Base-by-base conservation (phyloP, 192 early-diverging fungal species). In the Entomortierella lignicola region DNA sequence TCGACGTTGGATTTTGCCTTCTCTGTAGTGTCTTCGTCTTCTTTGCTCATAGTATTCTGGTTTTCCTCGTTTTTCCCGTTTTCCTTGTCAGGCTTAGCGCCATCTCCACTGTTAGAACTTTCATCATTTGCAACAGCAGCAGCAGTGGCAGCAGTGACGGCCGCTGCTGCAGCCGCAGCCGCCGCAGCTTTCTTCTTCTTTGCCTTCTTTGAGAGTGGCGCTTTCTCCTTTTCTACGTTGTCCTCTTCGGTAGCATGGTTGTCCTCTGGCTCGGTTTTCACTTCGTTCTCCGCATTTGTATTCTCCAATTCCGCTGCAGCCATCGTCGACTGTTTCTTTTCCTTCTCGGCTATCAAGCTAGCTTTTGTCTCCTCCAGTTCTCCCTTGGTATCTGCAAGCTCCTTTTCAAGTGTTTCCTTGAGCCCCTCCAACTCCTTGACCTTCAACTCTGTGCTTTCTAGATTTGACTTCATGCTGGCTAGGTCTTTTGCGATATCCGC, bases 131-230 rank as follows among this genome's bases (percentile, higher is more conserved):
- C 27, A 29, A 21, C 48, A 55, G 30, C 23, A 26, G 52, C 60
- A 52, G 69, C n/a, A 39, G 51, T 48, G 31, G 55, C 34, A 25
- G 51, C 54, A 13, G 42, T 37, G 12, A 11, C 61, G 1, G 60
- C 43, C 8, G 39, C 62, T n/a, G 60, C 61, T 0, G 53, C 70
- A 15, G 63, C 50, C n/a, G 65, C 65, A 6, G 43, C 60, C 20
- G 64, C 65, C 0, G 63, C 63, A 27, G 66, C 75, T 52, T 79
- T 79, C 20, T 54, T 66, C 55, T 79, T 79, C 39, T 54, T 58
- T 23, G 55, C 61, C 25, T 79, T 79, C 57, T 79, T 79, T 5
- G 75, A 79, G 3, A 65, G 63, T 13, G 66, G 73, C 23, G 53
- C 53, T 32, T 68, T 69, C 4, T 57, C 52, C 27, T 77, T 77